These are phyloP conservation scores for Pichia nakasei DNA, from an alignment of 805 yeast genomes.

Conservation along the genomic window DNA sequence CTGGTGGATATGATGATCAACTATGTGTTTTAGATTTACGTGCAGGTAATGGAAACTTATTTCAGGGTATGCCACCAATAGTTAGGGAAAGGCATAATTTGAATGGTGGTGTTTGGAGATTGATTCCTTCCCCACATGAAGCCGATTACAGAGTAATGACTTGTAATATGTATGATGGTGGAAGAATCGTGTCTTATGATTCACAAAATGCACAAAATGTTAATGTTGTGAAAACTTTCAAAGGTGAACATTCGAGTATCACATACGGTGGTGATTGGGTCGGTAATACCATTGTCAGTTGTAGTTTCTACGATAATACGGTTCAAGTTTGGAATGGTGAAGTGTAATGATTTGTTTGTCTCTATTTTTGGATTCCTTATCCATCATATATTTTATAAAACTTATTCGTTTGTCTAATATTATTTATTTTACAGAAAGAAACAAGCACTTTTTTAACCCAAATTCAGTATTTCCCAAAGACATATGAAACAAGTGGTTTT, in stretches of 20 bases:
- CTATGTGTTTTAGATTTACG: conserved; percentile 64
- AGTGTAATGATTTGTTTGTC: background rate
- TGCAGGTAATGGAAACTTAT: conserved; percentile 23
- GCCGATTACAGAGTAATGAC: conserved; percentile 46
- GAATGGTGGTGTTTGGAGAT: conserved; percentile 95
- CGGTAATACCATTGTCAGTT: conserved; percentile 52
- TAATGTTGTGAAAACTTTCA: conserved; percentile 36
- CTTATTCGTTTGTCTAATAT: no score
- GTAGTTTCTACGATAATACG: conserved; percentile 85
- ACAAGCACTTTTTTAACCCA: no score
- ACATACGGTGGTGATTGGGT: conserved; percentile 95
- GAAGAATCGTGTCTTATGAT: conserved; percentile 47
- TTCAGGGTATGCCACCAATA: conserved; percentile 42
- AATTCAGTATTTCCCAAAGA: conserved; percentile 33
- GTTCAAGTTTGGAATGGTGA: conserved; percentile 60
- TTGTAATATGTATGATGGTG: conserved; percentile 97
- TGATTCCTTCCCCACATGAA: conserved; percentile 50
- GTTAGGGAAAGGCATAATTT: conserved; percentile 39
- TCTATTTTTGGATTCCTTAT: background rate
- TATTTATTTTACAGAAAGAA: no score
- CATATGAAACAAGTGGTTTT: conserved; percentile 28
- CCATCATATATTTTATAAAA: no score
- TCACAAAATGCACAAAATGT: conserved; percentile 18
- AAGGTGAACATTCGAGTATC: conserved; percentile 79
- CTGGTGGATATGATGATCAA: conserved; percentile 89